Conservation (phyloP, 441 rosid genomes). For the Croton laevigatus region DNA sequence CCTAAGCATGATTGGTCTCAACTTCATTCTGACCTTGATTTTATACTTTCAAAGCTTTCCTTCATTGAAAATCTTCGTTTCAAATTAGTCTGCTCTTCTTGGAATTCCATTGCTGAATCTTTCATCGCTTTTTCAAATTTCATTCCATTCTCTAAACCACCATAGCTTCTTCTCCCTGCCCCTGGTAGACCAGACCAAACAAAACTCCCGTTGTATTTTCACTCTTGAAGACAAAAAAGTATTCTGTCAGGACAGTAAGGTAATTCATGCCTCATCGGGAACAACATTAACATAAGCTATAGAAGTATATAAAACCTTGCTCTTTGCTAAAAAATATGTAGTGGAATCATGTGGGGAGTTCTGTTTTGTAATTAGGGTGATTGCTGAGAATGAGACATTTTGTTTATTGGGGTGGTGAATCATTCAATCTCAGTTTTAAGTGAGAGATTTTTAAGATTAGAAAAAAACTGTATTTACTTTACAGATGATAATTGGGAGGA, state of each 20-base stretch:
- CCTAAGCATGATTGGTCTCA: no score
- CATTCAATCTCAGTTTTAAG: conserved; percentile 23
- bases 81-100: conserved; percentile 7
- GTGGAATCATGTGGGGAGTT: conserved; percentile 20
- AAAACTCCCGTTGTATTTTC: no score
- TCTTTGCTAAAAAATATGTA: conserved; percentile 9
- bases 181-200: no score
- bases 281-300: neutral
- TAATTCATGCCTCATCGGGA: no score
- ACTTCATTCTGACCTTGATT: neutral
- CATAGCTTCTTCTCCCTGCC: no score
- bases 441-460: neutral
- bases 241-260: no score
- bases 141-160: no score
- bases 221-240: no score
- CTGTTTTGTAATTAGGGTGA: conserved; percentile 23
- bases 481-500: conserved; percentile 28
- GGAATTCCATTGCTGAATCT: neutral
- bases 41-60: conserved; percentile 1
- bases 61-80: neutral
- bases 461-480: conserved; percentile 30
- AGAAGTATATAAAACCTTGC: neutral
- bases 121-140: neutral
- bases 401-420: conserved; percentile 36
- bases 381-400: conserved; percentile 5